phyloP scores from a whole-genome alignment of 2,329 filamentous ascomycete species.

The Epichloe glyceriae region DNA sequence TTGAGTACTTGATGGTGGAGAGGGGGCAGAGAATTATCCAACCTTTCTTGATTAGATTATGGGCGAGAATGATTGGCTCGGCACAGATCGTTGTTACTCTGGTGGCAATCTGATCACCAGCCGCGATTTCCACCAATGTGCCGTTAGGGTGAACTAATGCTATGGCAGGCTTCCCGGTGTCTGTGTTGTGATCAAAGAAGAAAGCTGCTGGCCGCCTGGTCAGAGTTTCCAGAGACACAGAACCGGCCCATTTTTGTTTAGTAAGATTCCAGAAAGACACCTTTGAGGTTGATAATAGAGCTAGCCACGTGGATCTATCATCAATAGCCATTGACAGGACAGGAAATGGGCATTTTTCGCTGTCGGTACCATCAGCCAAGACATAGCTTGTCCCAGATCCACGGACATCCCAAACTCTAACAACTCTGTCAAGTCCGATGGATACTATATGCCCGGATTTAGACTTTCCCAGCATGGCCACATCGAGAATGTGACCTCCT shows the following conservation, averaged over 20 bases:
- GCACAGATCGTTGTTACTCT: slow-evolving; percentile 36
- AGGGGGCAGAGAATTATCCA: not conserved
- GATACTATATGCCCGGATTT: slow-evolving; percentile 54
- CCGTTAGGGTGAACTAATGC: slow-evolving; percentile 54
- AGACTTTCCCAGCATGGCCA: slow-evolving; percentile 51
- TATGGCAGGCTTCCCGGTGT: slow-evolving; percentile 30
- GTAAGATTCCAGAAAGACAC: slow-evolving; percentile 52
- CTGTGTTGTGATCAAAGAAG: slow-evolving; percentile 41
- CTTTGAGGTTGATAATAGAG: slow-evolving; percentile 41
- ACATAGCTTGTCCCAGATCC: slow-evolving; percentile 28
- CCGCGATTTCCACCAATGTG: slow-evolving; percentile 40
- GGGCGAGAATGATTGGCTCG: slow-evolving; percentile 37
- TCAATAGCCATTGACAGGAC: slow-evolving; percentile 53
- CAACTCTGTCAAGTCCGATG: slow-evolving; percentile 55
- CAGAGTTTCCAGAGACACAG: slow-evolving; percentile 33
- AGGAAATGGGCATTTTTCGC: slow-evolving; percentile 37
- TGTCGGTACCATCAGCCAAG: slow-evolving; percentile 26
- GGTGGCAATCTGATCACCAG: slow-evolving; percentile 26
- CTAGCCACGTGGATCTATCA: slow-evolving; percentile 50
- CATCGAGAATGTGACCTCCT: slow-evolving; percentile 54
- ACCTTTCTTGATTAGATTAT: slow-evolving; percentile 33
- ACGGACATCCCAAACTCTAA: slow-evolving; percentile 53
- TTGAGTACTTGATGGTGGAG: not conserved
- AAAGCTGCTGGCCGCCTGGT: slow-evolving; percentile 49
- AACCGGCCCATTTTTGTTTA: slow-evolving; percentile 42